A percentile compares a stretch with the other conserved stretches of the same genome.
phyloP scores from a whole-genome alignment of 73 alveolate species.

The Paramecium pentaurelia region DNA sequence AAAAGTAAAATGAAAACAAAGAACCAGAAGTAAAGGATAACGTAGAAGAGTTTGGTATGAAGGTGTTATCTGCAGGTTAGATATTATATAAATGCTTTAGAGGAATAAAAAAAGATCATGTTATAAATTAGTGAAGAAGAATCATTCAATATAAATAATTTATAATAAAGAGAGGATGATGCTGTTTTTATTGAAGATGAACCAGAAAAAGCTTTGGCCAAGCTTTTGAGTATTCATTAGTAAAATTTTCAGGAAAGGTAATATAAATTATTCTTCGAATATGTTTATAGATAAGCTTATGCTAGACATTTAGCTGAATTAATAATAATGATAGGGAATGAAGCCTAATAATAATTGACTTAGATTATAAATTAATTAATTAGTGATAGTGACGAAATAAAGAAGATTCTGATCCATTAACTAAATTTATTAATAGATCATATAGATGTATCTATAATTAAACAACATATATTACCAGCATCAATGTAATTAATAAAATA shows the following conservation, averaged over 20 bases:
- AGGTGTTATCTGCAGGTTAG: slow-evolving; percentile 7
- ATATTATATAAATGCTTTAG: not conserved
- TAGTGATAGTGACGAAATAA: not conserved
- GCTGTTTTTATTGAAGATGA: slow-evolving; percentile 38
- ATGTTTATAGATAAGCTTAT: slow-evolving; percentile 21
- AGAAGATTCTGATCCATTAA: not conserved
- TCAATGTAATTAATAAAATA: not conserved
- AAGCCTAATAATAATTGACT: not conserved
- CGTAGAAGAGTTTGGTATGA: slow-evolving; percentile 30
- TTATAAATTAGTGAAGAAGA: not conserved
- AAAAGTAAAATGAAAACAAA: not conserved
- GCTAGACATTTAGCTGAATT: not conserved
- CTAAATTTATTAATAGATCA: not conserved
- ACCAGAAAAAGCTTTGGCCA: slow-evolving; percentile 7
- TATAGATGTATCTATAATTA: not conserved
- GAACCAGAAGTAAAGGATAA: slow-evolving; percentile 23
- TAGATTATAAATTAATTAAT: not conserved
- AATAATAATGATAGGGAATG: not conserved
- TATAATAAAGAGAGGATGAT: not conserved
- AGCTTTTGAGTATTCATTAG: not conserved
- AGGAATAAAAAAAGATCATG: slow-evolving; percentile 20
- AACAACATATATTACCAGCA: not conserved
- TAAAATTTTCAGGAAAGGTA: not conserved
- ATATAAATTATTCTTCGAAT: not conserved
- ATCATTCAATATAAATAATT: not conserved